A percentile compares a stretch with the other conserved stretches of the same genome.
Evolutionary conservation across 331 rosid genomes (phyloP).

Genomic region (Rosa hybrid): DNA sequence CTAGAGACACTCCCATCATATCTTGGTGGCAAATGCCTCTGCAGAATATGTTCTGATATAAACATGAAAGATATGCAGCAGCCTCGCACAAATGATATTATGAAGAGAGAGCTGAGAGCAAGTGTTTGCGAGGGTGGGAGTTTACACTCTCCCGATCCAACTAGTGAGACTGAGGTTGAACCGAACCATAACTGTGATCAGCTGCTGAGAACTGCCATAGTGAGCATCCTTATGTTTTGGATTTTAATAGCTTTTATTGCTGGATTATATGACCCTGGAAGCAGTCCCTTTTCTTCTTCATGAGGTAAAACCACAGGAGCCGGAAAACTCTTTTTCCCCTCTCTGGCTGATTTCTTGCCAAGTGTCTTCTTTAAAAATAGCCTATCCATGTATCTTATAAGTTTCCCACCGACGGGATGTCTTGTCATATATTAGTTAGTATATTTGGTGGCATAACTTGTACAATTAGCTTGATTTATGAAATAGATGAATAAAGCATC

Average conservation of each 20-base stretch:
- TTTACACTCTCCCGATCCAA: slow-evolving; percentile 24
- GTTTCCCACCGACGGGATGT: background rate
- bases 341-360: background rate
- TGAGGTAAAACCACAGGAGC: slow-evolving; percentile 30
- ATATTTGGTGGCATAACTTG: slow-evolving; percentile 9
- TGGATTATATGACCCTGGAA: slow-evolving; percentile 48
- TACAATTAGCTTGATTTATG: background rate
- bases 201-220: slow-evolving; percentile 58
- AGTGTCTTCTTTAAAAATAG: background rate
- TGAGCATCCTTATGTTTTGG: slow-evolving; percentile 70
- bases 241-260: slow-evolving; percentile 57
- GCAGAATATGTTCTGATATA: slow-evolving; percentile 52
- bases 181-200: slow-evolving; percentile 44
- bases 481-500: background rate
- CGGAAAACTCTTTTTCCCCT: background rate
- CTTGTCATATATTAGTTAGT: slow-evolving; percentile 4
- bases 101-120: slow-evolving; percentile 19
- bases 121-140: slow-evolving; percentile 28
- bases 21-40: slow-evolving; percentile 71
- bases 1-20: slow-evolving; percentile 52
- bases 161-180: slow-evolving; percentile 32
- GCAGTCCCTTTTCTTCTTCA: slow-evolving; percentile 28
- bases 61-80: slow-evolving; percentile 25
- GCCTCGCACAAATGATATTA: slow-evolving; percentile 29
- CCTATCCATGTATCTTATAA: background rate